Evolutionary conservation across 2,329 filamentous ascomycete genomes (phyloP), one percentile per base, ranked within the genome.

Genomic region (Byssothecium circinans): DNA sequence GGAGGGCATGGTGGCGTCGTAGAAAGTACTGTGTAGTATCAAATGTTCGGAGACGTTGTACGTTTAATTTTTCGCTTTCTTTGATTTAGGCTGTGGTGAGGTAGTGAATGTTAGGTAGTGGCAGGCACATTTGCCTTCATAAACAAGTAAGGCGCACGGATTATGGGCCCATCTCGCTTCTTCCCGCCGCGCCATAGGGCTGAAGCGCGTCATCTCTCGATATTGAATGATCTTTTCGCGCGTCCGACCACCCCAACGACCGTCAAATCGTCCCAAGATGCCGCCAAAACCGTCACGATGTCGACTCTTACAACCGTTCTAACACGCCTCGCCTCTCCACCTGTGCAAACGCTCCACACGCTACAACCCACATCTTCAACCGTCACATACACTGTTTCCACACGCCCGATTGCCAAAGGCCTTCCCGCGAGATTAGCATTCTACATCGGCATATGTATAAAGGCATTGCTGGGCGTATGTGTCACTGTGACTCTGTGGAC

Each of bases 351-450:
- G 4, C 54, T 70, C 0, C 62, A 45, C 8, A 60, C 50, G 11
- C 43, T 65, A 8, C 56, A 62, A n/a, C 76, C 76, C 11, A 78
- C 94, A 19, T 86, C 89, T 38, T 95, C 91, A 2, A 96, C 94
- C n/a, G 85, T 89, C 67, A 87, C 89, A 57, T 97, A 92, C 78
- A 95, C 88, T 23, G 89, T 96, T 46, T 94, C 91, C 29, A 96
- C 91, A 48, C 83, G 84, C 36, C 83, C 88, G 5, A 12, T 12
- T 4, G 6, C 14, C 4, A 69, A 68, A 8, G 79, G 75, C 14
- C 61, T 79, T 25, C 62, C 76, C 12, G 73, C 78, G 11, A 75
- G 71, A 47, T 47, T 76, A 38, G 56, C 74, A 5, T 76, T 74
- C 56, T 68, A 71, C 50, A 45, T 78, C 25, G 67, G 74, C 35